Evolutionary conservation across 495 filamentous ascomycete species (phyloP), one percentile per base, ranked within the genome.

Genomic region (Cudoniella acicularis): DNA sequence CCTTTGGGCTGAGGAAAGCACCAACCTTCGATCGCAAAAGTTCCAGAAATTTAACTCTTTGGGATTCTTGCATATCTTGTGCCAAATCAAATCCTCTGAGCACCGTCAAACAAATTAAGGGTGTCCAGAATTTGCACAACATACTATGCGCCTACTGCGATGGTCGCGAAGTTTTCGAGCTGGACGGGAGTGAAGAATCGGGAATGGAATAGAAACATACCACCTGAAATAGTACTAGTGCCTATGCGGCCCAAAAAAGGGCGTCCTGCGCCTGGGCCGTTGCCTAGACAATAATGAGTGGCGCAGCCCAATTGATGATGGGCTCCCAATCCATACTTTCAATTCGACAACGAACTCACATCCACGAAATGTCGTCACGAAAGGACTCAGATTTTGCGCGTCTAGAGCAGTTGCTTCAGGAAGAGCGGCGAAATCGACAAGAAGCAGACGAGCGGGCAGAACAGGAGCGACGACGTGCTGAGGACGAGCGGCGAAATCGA

Each of bases 361-460:
- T 36, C 30, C 30, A 36, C 30, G 30, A 36, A 59, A 59, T 59
- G 56, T 53, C 49, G 4, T 59, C 49, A 21, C 4, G 49, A 27
- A 48, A 49, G 24, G 57, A 59, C 11, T 59, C 57, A 49, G 57
- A 59, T 45, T 52, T 59, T 54, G 49, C 40, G 57, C 57, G 57
- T 26, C 57, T 59, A 36, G 30, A 36, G 30, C 4, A 36, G 30
- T 36, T 36, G 30, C 30, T 36, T 36, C 30, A 36, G 30, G 30
- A 36, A 13, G 46, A 50, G 48, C 56, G 22, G 27, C 26, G n/a
- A 42, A 18, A 27, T 50, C 46, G 46, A 58, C 48, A 52, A 49
- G 57, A 59, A 59, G 57, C 49, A 30, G 57, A 59, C 21, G 49
- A 54, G 50, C 13, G 57, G 24, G 23, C 49, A 53, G 57, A 59